phyloP scores from a whole-genome alignment of 257 asterid genomes.

The Gynochthodes officinalis region DNA sequence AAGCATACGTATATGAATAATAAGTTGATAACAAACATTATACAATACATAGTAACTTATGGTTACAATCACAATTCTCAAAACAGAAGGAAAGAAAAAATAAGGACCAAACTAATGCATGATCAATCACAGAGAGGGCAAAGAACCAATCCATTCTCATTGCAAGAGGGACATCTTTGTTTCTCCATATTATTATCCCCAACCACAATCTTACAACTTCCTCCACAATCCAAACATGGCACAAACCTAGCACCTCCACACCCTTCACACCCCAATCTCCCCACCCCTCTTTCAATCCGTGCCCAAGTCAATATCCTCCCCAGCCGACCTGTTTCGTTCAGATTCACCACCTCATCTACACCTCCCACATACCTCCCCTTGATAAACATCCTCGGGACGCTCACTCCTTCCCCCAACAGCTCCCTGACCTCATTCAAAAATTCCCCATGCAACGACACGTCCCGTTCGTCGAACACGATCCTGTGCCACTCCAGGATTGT shows the following conservation, averaged over 20 bases:
- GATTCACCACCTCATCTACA: slow-evolving; percentile 62
- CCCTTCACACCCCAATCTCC: slow-evolving; percentile 77
- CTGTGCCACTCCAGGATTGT: slow-evolving; percentile 62
- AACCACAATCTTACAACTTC: slow-evolving; percentile 67
- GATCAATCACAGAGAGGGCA: slow-evolving; percentile 39
- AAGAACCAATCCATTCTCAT: slow-evolving; percentile 42
- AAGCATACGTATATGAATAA: too few species aligned
- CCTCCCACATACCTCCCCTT: slow-evolving; percentile 91
- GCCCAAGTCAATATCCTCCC: slow-evolving; percentile 81
- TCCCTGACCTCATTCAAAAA: slow-evolving; percentile 57
- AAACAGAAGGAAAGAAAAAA: too few species aligned
- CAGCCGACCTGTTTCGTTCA: slow-evolving; percentile 68
- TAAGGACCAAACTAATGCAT: too few species aligned
- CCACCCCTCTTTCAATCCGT: slow-evolving; percentile 69
- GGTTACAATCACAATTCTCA: background rate
- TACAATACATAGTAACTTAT: background rate
- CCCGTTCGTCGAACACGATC: slow-evolving; percentile 84
- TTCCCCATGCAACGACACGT: slow-evolving; percentile 69
- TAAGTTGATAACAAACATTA: background rate
- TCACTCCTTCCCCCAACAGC: slow-evolving; percentile 48
- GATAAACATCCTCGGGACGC: slow-evolving; percentile 80
- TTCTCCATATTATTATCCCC: slow-evolving; percentile 27
- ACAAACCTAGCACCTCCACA: slow-evolving; percentile 92
- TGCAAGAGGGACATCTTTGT: slow-evolving; percentile 38
- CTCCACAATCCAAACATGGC: slow-evolving; percentile 82